Percentiles rank a stretch among this genome's conserved stretches.
phyloP scores from a whole-genome alignment of 2,329 filamentous ascomycete species.

The Penicillium sclerotiorum region DNA sequence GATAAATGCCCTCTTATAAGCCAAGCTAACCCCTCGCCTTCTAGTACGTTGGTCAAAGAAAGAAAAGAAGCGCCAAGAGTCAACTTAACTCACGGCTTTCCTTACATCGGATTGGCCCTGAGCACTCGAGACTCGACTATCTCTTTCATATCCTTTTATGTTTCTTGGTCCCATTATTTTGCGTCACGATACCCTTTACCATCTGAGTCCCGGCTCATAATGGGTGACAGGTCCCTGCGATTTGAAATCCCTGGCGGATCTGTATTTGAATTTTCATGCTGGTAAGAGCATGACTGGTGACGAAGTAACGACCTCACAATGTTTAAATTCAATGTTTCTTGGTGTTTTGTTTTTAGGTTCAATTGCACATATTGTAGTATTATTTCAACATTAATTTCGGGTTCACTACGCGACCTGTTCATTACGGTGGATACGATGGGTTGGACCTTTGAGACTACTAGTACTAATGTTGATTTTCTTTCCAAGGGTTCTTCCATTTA shows the following conservation, averaged over 20 bases:
- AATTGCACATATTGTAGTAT: slow-evolving; percentile 1
- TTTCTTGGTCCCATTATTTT: not conserved
- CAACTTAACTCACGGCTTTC: slow-evolving; percentile 15
- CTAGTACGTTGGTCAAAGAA: slow-evolving; percentile 66
- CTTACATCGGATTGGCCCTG: too few relatives aligned
- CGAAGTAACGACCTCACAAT: slow-evolving; percentile 17
- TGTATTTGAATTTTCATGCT: not conserved
- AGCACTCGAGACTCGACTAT: too few relatives aligned
- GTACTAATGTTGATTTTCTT: not conserved
- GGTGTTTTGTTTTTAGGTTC: not conserved
- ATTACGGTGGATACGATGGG: too few relatives aligned
- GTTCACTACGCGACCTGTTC: too few relatives aligned
- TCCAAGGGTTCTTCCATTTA: not conserved
- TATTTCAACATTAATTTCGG: not conserved
- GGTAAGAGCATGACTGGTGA: slow-evolving; percentile 7
- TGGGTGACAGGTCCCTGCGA: not conserved
- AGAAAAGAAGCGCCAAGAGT: slow-evolving; percentile 68
- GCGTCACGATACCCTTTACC: not conserved
- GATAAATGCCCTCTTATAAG: not conserved
- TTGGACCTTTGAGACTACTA: too few relatives aligned
- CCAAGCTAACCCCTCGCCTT: not conserved
- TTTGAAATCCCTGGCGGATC: not conserved
- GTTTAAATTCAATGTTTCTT: not conserved
- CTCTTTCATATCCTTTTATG: slow-evolving; percentile 5
- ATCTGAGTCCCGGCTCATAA: not conserved